phyloP scores from a whole-genome alignment of 768 basidiomycete genomes.

The Amanita rubescens region DNA sequence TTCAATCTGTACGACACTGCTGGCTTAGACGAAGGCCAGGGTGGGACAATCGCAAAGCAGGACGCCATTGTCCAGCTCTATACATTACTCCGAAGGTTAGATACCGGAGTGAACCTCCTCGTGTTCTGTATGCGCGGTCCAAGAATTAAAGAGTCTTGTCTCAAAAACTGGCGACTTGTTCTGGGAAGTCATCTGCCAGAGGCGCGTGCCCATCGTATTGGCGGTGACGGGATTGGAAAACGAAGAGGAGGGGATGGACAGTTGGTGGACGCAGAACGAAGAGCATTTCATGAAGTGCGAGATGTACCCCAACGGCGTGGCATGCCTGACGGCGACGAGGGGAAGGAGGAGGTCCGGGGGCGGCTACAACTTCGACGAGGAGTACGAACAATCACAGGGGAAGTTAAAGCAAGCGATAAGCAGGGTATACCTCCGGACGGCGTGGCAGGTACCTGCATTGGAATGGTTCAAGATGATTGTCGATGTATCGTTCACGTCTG shows the following conservation, averaged over 20 bases:
- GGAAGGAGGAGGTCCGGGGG: conserved; percentile 14
- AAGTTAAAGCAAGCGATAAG: conserved; percentile 14
- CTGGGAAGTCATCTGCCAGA: conserved; percentile 27
- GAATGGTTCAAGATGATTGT: conserved; percentile 13
- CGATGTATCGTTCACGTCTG: conserved; percentile 9
- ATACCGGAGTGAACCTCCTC: conserved; percentile 31
- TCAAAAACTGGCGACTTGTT: conserved; percentile 34
- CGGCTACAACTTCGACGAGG: conserved; percentile 13
- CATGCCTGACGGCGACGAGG: conserved; percentile 30
- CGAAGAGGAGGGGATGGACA: conserved; percentile 18
- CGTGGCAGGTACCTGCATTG: conserved; percentile 10
- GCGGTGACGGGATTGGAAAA: conserved; percentile 32
- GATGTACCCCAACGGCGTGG: conserved; percentile 26
- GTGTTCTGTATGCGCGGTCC: conserved; percentile 34
- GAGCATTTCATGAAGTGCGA: conserved; percentile 20
- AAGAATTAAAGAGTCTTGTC: conserved; percentile 23
- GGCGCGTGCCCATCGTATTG: conserved; percentile 30
- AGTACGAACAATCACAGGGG: conserved; percentile 26
- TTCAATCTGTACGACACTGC: conserved; percentile 32
- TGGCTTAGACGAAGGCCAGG: conserved; percentile 30
- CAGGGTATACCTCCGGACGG: background rate
- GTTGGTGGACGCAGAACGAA: conserved; percentile 28
- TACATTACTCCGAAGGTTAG: conserved; percentile 26
- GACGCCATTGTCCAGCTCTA: conserved; percentile 19
- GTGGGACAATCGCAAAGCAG: conserved; percentile 13